Conservation (phyloP, 2,329 filamentous ascomycete genomes). For the Sporothrix luriei region DNA sequence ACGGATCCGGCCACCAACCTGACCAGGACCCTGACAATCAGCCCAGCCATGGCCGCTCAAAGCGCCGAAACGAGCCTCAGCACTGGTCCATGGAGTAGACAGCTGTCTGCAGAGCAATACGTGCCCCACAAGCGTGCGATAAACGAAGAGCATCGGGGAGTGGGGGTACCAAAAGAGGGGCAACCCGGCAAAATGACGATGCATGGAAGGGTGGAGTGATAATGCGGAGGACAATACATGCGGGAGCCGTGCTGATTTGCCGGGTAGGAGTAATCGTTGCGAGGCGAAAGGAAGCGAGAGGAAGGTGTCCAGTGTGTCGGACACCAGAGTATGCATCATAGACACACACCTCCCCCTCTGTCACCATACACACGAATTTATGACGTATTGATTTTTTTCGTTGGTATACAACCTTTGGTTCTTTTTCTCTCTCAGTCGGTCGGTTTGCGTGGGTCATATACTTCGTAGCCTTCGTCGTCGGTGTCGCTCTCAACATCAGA, state of each 20-base stretch:
- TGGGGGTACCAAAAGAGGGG: not conserved
- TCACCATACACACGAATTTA: slow-evolving; percentile 10
- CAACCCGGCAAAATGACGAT: not conserved
- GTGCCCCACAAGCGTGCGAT: not conserved
- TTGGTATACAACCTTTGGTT: not conserved
- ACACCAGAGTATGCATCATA: not conserved
- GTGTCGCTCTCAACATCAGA: slow-evolving; percentile 58
- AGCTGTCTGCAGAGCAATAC: not conserved
- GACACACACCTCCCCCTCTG: not conserved
- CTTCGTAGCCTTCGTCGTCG: slow-evolving; percentile 71
- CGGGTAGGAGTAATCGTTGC: not conserved
- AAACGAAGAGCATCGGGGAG: slow-evolving; percentile 12
- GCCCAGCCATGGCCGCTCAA: slow-evolving; percentile 7
- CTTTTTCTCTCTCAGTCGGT: slow-evolving; percentile 56
- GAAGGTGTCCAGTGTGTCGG: slow-evolving; percentile 12
- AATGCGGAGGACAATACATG: not conserved
- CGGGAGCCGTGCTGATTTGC: not conserved
- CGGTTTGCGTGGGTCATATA: slow-evolving; percentile 64
- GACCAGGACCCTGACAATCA: not conserved
- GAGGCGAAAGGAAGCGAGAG: not conserved
- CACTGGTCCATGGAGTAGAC: slow-evolving; percentile 21
- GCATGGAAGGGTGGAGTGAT: not conserved
- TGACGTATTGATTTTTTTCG: not conserved
- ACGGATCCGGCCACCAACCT: not conserved
- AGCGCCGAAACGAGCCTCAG: not conserved